These are phyloP conservation scores for Colletotrichum liriopes DNA, from an alignment of 2,329 filamentous ascomycete species.

Conservation along the genomic window DNA sequence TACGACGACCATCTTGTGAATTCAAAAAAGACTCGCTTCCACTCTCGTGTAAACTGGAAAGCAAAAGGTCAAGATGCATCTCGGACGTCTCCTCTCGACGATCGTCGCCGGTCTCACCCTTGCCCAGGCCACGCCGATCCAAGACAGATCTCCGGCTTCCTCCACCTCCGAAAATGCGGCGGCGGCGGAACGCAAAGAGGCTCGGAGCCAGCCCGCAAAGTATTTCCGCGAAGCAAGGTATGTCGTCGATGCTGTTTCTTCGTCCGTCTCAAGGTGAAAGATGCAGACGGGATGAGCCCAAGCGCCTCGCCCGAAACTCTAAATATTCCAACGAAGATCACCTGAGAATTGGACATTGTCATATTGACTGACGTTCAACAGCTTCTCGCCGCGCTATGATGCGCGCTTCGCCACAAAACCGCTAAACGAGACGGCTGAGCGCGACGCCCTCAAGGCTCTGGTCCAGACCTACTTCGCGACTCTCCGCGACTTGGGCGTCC, in stretches of 20 bases:
- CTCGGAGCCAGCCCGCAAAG: slow-evolving; percentile 11
- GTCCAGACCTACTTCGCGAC: slow-evolving; percentile 81
- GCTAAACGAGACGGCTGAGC: slow-evolving; percentile 70
- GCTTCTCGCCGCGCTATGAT: slow-evolving; percentile 56
- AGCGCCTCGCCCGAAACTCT: neutral
- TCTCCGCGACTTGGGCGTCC: slow-evolving; percentile 75
- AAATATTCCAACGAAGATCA: neutral
- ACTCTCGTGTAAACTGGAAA: neutral
- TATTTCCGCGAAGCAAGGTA: slow-evolving; percentile 35
- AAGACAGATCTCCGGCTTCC: slow-evolving; percentile 10
- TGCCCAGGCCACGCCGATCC: slow-evolving; percentile 31
- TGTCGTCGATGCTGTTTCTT: neutral
- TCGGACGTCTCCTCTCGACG: slow-evolving; percentile 20
- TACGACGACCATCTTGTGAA: neutral
- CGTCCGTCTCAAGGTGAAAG: neutral
- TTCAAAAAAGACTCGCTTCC: neutral
- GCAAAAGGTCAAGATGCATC: slow-evolving; percentile 25
- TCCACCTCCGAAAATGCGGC: neutral
- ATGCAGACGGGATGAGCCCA: neutral
- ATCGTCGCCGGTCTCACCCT: slow-evolving; percentile 26
- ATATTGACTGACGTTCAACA: slow-evolving; percentile 16
- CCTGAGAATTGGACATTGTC: neutral
- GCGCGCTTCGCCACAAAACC: slow-evolving; percentile 56
- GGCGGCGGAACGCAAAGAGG: neutral
- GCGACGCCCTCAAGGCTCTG: slow-evolving; percentile 75